phyloP scores from a whole-genome alignment of 2,329 filamentous ascomycete genomes.

The Orbilia javanica region DNA sequence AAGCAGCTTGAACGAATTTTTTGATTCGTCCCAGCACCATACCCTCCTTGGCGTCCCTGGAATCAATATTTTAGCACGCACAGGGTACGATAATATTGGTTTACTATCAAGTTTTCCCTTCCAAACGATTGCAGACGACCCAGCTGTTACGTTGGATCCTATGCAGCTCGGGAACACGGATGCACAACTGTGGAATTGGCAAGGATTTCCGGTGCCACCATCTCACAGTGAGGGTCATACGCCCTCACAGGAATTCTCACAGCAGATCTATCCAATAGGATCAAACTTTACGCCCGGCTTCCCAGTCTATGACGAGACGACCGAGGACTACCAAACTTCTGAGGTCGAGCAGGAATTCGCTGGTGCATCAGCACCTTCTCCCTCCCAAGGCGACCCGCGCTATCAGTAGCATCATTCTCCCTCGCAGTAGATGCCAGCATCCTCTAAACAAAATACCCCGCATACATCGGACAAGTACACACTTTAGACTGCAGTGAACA shows the following conservation, averaged over 20 bases:
- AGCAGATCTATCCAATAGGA: conserved; percentile 51
- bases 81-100: conserved; percentile 45
- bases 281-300: conserved; percentile 38
- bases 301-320: conserved; percentile 24
- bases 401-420: conserved; percentile 21
- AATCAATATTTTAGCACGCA: conserved; percentile 48
- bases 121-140: conserved; percentile 43
- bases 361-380: conserved; percentile 28
- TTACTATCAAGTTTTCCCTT: conserved; percentile 44
- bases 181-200: conserved; percentile 46
- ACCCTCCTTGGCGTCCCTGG: conserved; percentile 54
- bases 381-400: conserved; percentile 17
- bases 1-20: conserved; percentile 14
- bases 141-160: conserved; percentile 10
- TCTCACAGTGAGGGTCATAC: conserved; percentile 39
- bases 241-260: conserved; percentile 35
- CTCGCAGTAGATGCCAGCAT: background rate
- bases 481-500: conserved; percentile 32
- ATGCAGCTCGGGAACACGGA: conserved; percentile 43
- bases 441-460: conserved; percentile 4
- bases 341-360: conserved; percentile 38
- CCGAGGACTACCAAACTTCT: conserved; percentile 35
- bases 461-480: background rate
- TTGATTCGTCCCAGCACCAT: conserved; percentile 43
- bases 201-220: conserved; percentile 29